A percentile compares a stretch with the other conserved stretches of the same genome.
Conservation (phyloP, 768 basidiomycete genomes). For the Leucocoprinus birnbaumii region DNA sequence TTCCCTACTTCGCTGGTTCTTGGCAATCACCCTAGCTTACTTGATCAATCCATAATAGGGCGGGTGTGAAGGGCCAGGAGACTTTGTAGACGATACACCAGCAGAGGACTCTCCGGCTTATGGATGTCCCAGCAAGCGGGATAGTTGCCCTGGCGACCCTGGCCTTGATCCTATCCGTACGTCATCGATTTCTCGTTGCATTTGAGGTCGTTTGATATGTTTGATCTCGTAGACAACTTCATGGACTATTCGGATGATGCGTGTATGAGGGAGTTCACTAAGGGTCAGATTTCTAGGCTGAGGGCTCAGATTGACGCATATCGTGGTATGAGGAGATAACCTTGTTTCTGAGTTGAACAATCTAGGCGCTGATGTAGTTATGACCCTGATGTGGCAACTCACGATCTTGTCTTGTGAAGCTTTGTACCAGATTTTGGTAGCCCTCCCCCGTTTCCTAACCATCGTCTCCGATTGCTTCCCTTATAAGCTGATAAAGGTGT, state of each 20-base stretch:
- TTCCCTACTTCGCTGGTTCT: too few species aligned
- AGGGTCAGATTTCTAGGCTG: slow-evolving; percentile 20
- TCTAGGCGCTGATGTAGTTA: neutral
- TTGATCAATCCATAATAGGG: slow-evolving; percentile 32
- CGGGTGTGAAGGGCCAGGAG: slow-evolving; percentile 34
- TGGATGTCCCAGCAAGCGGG: slow-evolving; percentile 27
- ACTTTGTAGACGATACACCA: slow-evolving; percentile 32
- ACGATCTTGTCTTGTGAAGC: neutral
- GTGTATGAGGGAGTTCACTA: slow-evolving; percentile 33
- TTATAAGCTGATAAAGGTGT: neutral
- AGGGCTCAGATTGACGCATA: slow-evolving; percentile 7
- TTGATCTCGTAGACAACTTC: slow-evolving; percentile 21
- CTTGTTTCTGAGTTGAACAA: neutral
- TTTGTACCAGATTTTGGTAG: too few species aligned
- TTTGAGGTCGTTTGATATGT: neutral
- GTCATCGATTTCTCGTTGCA: slow-evolving; percentile 7
- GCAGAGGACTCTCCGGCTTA: slow-evolving; percentile 27
- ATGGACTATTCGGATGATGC: slow-evolving; percentile 43
- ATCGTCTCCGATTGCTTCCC: too few species aligned
- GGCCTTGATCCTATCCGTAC: slow-evolving; percentile 32
- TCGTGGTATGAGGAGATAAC: slow-evolving; percentile 9
- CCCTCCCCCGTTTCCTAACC: too few species aligned
- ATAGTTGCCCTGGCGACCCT: slow-evolving; percentile 26
- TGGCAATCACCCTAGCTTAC: neutral
- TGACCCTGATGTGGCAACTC: neutral